phyloP scores from a whole-genome alignment of 2,329 filamentous ascomycete genomes.

The Emydomyces testavorans region DNA sequence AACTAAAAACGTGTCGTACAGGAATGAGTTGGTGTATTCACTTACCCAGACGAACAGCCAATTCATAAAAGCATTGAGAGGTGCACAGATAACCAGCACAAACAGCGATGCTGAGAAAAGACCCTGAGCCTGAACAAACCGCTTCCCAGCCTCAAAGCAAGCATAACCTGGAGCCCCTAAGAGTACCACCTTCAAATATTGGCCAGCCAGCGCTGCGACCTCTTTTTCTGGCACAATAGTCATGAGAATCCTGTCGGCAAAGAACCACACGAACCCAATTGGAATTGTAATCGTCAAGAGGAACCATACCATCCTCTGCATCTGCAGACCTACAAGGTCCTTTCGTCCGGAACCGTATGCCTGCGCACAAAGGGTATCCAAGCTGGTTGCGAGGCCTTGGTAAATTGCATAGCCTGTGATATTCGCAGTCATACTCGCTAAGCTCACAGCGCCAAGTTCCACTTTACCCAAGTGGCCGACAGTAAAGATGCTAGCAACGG shows the following conservation, averaged over 20 bases:
- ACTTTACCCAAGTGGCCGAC: conserved; percentile 64
- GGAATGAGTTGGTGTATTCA: conserved; percentile 6
- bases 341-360: conserved; percentile 87
- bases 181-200: conserved; percentile 60
- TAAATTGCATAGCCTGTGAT: conserved; percentile 68
- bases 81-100: conserved; percentile 69
- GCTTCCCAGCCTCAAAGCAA: conserved; percentile 67
- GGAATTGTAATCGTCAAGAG: conserved; percentile 61
- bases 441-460: conserved; percentile 54
- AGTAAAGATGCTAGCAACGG: conserved; percentile 68
- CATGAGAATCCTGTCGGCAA: conserved; percentile 53
- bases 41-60: conserved; percentile 66
- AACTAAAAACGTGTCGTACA: not conserved
- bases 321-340: conserved; percentile 72
- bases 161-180: conserved; percentile 64
- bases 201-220: conserved; percentile 58
- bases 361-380: conserved; percentile 88
- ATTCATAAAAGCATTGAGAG: conserved; percentile 69
- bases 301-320: conserved; percentile 71
- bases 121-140: conserved; percentile 78
- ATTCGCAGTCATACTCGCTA: conserved; percentile 67
- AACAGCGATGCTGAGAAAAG: conserved; percentile 75
- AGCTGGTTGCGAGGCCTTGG: conserved; percentile 74
- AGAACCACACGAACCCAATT: conserved; percentile 59
- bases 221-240: conserved; percentile 59